phyloP scores from a whole-genome alignment of 2,329 filamentous ascomycete species.

The Colletotrichum somersetense region DNA sequence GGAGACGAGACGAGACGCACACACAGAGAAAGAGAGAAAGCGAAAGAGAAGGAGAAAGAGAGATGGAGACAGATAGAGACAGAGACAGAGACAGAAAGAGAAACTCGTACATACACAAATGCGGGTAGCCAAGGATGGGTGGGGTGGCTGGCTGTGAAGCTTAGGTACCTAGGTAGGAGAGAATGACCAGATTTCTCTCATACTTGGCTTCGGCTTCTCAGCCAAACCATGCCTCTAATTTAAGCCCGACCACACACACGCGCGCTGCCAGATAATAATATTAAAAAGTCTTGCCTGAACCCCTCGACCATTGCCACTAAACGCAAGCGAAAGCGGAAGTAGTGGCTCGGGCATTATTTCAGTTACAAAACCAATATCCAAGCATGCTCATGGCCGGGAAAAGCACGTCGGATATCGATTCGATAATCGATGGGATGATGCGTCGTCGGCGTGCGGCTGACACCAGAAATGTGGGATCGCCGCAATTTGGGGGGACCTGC shows the following conservation, averaged over 20 bases:
- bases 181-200: slow-evolving; percentile 9
- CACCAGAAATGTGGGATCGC: slow-evolving; percentile 34
- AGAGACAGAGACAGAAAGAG: not conserved
- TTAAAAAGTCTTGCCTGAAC: not conserved
- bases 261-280: not conserved
- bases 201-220: not conserved
- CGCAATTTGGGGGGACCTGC: slow-evolving; percentile 30
- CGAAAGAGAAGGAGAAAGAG: not conserved
- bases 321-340: not conserved
- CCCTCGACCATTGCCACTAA: not conserved
- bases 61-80: too few relatives aligned
- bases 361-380: too few relatives aligned
- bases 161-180: slow-evolving; percentile 1
- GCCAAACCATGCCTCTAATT: slow-evolving; percentile 18
- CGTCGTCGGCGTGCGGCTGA: slow-evolving; percentile 39
- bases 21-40: too few relatives aligned
- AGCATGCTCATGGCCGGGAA: not conserved
- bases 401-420: slow-evolving; percentile 13
- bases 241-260: slow-evolving; percentile 11
- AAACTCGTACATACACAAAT: not conserved
- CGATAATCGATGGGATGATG: slow-evolving; percentile 4
- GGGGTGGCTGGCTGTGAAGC: slow-evolving; percentile 28
- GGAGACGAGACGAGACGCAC: too few relatives aligned
- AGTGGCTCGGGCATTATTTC: not conserved
- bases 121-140: slow-evolving; percentile 12